These are phyloP conservation scores for Fusarium subglutinans DNA, from an alignment of 2,329 filamentous ascomycete species.

Conservation along the genomic window DNA sequence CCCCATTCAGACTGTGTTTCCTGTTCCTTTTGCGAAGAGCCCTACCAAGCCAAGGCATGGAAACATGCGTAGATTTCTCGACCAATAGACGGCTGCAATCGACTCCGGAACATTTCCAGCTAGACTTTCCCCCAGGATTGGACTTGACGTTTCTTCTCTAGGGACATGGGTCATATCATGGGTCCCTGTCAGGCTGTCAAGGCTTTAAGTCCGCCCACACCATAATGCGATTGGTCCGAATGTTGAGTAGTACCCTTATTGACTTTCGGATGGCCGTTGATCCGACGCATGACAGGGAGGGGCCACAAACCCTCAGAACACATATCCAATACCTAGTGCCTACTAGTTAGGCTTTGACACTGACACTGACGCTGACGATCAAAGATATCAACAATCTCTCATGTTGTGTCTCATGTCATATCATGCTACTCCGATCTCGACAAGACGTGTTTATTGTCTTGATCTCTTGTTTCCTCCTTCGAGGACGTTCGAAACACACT, in stretches of 20 bases:
- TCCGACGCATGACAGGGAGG: slow-evolving; percentile 11
- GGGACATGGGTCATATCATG: slow-evolving; percentile 19
- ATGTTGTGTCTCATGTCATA: slow-evolving; percentile 10
- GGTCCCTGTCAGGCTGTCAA: slow-evolving; percentile 18
- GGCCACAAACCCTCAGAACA: not conserved
- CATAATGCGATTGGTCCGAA: slow-evolving; percentile 6
- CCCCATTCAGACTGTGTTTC: slow-evolving; percentile 9
- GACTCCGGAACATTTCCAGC: slow-evolving; percentile 21
- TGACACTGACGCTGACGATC: not conserved
- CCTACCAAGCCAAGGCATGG: not conserved
- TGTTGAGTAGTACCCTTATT: slow-evolving; percentile 3
- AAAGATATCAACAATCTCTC: slow-evolving; percentile 5
- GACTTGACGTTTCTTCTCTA: slow-evolving; percentile 24
- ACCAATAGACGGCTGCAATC: slow-evolving; percentile 10
- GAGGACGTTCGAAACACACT: not conserved
- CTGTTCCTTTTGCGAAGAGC: not conserved
- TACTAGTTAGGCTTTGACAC: not conserved
- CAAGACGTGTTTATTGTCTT: not conserved
- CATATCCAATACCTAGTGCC: not conserved
- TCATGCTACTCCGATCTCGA: slow-evolving; percentile 19
- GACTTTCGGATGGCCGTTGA: slow-evolving; percentile 22
- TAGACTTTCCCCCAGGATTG: slow-evolving; percentile 10
- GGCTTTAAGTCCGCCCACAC: not conserved
- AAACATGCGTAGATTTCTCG: slow-evolving; percentile 4
- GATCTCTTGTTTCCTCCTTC: slow-evolving; percentile 9